Percentiles rank a stretch among this genome's conserved stretches.
These are phyloP conservation scores for Copromyces sp. DNA, from an alignment of 495 filamentous ascomycete genomes.

Conservation along the genomic window DNA sequence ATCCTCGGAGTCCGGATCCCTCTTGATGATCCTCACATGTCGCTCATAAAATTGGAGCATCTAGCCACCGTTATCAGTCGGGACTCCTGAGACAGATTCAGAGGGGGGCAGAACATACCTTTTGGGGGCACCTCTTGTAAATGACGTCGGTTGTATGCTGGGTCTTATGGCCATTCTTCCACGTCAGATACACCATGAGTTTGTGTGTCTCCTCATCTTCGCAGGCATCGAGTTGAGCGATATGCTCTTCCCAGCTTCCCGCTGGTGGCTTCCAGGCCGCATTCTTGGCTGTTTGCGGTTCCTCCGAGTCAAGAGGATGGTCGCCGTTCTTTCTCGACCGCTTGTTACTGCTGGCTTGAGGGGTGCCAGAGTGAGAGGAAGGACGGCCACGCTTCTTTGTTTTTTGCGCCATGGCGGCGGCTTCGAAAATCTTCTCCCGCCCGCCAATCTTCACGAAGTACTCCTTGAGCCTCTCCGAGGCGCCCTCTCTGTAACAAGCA, in stretches of 20 bases:
- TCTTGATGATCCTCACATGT: constrained; percentile 41
- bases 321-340: constrained; percentile 25
- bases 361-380: constrained; percentile 15
- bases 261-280: constrained; percentile 42
- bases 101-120: constrained; percentile 28
- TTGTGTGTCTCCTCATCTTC: constrained; percentile 39
- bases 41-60: constrained; percentile 54
- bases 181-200: constrained; percentile 42
- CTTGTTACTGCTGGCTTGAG: constrained; percentile 23
- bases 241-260: constrained; percentile 49
- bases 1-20: constrained; percentile 10
- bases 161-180: constrained; percentile 50
- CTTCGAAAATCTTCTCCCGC: constrained; percentile 40
- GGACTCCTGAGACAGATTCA: background rate
- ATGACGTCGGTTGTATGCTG: constrained; percentile 46
- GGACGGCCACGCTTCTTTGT: constrained; percentile 37
- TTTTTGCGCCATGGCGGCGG: constrained; percentile 27
- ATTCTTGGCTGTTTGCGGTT: constrained; percentile 25
- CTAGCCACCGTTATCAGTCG: constrained; percentile 19
- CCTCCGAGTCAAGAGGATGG: constrained; percentile 21
- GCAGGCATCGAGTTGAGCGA: constrained; percentile 45
- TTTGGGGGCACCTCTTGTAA: constrained; percentile 51
- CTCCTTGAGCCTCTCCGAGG: constrained; percentile 32
- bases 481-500: constrained; percentile 28
- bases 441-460: constrained; percentile 41